Evolutionary conservation across 2,329 filamentous ascomycete species (phyloP).

Genomic region (Colletotrichum tanaceti): DNA sequence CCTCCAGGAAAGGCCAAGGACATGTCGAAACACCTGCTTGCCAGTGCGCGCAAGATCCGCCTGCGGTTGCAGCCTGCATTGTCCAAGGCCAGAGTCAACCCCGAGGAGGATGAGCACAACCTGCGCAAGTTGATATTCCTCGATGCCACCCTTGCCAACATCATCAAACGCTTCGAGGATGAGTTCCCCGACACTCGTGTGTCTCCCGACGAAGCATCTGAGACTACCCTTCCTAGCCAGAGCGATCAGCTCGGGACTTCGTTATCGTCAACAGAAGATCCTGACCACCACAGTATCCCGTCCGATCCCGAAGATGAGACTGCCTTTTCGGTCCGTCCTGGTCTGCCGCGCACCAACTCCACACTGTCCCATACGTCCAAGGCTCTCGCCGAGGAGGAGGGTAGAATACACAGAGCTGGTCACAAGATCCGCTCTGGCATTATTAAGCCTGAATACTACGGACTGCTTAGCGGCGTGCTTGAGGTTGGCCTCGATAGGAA

Average conservation of each 20-base stretch:
- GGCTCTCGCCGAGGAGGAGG: constrained; percentile 68
- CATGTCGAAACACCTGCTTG: constrained; percentile 90
- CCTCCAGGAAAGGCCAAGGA: constrained; percentile 79
- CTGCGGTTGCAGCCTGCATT: constrained; percentile 85
- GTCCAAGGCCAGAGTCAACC: constrained; percentile 75
- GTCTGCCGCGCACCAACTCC: constrained; percentile 64
- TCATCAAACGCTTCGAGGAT: constrained; percentile 95
- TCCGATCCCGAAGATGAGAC: constrained; percentile 65
- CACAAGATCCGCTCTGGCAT: constrained; percentile 68
- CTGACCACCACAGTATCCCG: constrained; percentile 51
- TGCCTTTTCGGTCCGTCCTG: constrained; percentile 54
- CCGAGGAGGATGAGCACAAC: constrained; percentile 75
- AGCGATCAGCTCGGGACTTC: constrained; percentile 46
- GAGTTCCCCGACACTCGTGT: constrained; percentile 91
- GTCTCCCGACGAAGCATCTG: constrained; percentile 47
- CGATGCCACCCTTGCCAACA: constrained; percentile 86
- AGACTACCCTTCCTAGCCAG: constrained; percentile 45
- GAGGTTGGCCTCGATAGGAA: constrained; percentile 63
- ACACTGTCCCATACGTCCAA: constrained; percentile 62
- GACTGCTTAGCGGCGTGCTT: constrained; percentile 61
- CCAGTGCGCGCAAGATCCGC: constrained; percentile 89
- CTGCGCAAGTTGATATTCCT: constrained; percentile 89
- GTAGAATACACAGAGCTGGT: constrained; percentile 65
- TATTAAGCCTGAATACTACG: constrained; percentile 63
- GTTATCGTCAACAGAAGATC: constrained; percentile 50